Conservation (phyloP, 345 rosid species). For the Corchorus olitorius region DNA sequence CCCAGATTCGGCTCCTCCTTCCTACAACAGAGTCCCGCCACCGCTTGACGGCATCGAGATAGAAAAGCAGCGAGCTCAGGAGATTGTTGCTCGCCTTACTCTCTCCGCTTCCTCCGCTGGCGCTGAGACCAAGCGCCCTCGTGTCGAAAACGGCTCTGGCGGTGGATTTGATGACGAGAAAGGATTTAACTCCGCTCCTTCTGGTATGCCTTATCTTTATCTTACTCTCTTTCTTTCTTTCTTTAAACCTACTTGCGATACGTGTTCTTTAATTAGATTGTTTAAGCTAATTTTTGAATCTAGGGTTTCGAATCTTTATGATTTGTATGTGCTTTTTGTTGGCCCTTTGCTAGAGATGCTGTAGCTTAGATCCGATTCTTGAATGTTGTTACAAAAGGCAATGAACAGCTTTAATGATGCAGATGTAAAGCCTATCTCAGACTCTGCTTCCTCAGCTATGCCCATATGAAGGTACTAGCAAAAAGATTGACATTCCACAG, state of each 20-base stretch:
- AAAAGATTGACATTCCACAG: conserved; percentile 90
- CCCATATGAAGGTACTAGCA: conserved; percentile 81
- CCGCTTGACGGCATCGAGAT: conserved; percentile 63
- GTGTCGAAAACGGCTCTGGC: conserved; percentile 70
- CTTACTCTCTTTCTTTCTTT: not conserved
- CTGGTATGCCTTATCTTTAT: conserved; percentile 27
- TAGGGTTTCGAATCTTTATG: not conserved
- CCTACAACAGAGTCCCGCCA: conserved; percentile 87
- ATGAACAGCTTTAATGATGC: not conserved
- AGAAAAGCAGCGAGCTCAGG: conserved; percentile 90
- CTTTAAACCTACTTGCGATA: not conserved
- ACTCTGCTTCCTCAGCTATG: conserved; percentile 52
- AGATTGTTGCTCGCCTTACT: conserved; percentile 86
- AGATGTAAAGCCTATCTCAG: conserved; percentile 63
- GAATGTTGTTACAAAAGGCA: not conserved
- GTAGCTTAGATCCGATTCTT: not conserved
- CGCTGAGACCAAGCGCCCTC: conserved; percentile 74
- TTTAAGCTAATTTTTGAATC: not conserved
- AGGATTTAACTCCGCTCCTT: conserved; percentile 56
- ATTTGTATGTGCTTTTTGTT: not conserved
- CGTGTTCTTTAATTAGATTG: not conserved
- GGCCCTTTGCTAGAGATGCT: not conserved
- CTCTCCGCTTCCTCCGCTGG: conserved; percentile 34
- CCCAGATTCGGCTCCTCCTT: conserved; percentile 52
- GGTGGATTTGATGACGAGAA: conserved; percentile 56